Percentiles rank a stretch among this genome's conserved stretches.
phyloP scores from a whole-genome alignment of 345 rosid genomes.

The Populus tremula region DNA sequence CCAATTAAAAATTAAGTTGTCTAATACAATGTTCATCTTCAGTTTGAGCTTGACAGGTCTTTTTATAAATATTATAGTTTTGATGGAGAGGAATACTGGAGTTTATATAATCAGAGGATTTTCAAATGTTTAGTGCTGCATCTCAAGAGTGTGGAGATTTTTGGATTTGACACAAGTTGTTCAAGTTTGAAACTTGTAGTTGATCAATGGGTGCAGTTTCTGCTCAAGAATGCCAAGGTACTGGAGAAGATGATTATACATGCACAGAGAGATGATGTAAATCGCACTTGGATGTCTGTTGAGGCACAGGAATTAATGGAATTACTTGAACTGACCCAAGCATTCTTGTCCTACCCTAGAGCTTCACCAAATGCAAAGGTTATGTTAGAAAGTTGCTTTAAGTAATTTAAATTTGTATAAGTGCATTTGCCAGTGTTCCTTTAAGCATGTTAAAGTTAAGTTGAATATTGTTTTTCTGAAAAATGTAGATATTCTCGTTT shows the following conservation, averaged over 20 bases:
- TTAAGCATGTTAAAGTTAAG: too few relatives aligned
- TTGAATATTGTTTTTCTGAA: too few relatives aligned
- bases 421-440: too few relatives aligned
- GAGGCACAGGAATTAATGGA: background rate
- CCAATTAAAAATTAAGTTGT: too few relatives aligned
- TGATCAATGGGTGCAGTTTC: background rate
- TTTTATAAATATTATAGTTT: background rate
- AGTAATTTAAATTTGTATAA: too few relatives aligned
- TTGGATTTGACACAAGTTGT: background rate
- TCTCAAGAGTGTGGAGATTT: background rate
- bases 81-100: background rate
- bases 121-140: background rate
- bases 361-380: background rate
- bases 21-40: background rate
- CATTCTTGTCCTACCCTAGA: background rate
- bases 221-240: slow-evolving; percentile 9
- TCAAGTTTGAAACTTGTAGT: background rate
- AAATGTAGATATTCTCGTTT: too few relatives aligned
- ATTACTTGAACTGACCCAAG: background rate
- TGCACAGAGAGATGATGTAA: background rate
- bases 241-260: slow-evolving; percentile 8
- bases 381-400: background rate
- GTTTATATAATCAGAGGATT: background rate
- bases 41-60: background rate
- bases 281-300: background rate